Base-by-base conservation (phyloP, 768 basidiomycete species). In the Mycena alexandri region DNA sequence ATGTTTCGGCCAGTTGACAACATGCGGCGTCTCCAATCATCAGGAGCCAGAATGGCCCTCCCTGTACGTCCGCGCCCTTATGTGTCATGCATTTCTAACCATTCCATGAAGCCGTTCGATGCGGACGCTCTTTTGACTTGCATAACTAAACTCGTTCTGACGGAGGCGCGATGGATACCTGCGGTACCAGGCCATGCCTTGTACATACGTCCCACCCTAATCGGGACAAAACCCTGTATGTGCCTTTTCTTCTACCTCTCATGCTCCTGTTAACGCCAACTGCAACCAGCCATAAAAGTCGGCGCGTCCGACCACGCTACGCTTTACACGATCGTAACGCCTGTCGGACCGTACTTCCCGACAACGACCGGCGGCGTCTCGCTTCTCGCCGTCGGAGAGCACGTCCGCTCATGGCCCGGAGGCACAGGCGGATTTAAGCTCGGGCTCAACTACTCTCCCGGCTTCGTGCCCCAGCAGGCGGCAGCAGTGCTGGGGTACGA, bases 91-190 rank as follows among this genome's bases (percentile, higher is more conserved):
- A 16, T 50, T 46, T 34, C 43, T 16, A 5, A 42, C 12, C 11
- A 43, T 50, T 63, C 48, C 43, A n/a, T 29, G 41, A 47, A 93
- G 92, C 83, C 86, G 17, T 97, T 98, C 78, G 82, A 94, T 73
- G 85, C 87, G 5, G 83, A 89, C 41, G 89, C 87, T 5, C 81
- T 96, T 25, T 81, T 91, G 0, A 82, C 85, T 53, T 86, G 95
- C 69, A 91, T 98, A 75, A 90, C 92, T 77, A 85, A 86, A 53
- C 86, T 98, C 65, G 88, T 93, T 54, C 61, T 75, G 46, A 69
- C 92, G 51, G 96, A 98, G 48, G 78, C 82, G n/a, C 87, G 90
- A 13, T 98, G 96, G 95, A 94, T 98, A 36, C 96, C 95, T 4
- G 79, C 81, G 2, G 77, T 82, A 14, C 83, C 87, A 2, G 95